Conservation (phyloP, 2,329 filamentous ascomycete species). For the Aureobasidium namibiae region DNA sequence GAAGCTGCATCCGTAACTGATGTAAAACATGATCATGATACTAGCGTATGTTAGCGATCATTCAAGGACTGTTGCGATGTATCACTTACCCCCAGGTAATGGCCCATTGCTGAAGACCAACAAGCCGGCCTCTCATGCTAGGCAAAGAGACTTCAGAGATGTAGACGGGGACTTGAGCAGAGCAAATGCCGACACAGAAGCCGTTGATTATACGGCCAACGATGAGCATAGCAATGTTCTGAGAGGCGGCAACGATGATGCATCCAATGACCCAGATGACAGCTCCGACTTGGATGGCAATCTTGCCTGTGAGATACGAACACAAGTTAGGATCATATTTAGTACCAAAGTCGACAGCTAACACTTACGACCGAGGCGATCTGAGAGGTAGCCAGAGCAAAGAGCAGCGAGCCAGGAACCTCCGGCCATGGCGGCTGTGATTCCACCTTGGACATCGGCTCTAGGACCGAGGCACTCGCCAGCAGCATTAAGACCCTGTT, state of each 20-base stretch:
- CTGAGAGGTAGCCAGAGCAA: constrained; percentile 50
- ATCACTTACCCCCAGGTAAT: constrained; percentile 46
- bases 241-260: constrained; percentile 53
- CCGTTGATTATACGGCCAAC: constrained; percentile 64
- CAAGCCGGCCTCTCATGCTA: constrained; percentile 53
- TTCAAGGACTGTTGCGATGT: background rate
- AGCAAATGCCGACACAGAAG: constrained; percentile 64
- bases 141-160: constrained; percentile 57
- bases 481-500: constrained; percentile 24
- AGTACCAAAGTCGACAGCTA: constrained; percentile 31
- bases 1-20: constrained; percentile 56
- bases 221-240: constrained; percentile 63
- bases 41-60: background rate
- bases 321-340: background rate
- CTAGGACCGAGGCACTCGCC: constrained; percentile 44
- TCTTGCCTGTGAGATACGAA: background rate
- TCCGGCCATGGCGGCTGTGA: constrained; percentile 62
- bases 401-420: constrained; percentile 61
- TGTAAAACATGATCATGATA: constrained; percentile 62
- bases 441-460: constrained; percentile 54
- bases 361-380: constrained; percentile 45
- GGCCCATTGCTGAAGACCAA: constrained; percentile 65
- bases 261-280: constrained; percentile 49
- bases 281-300: constrained; percentile 11
- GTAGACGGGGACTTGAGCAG: constrained; percentile 61